phyloP scores from a whole-genome alignment of 176 grass and related monocot genomes.

The Phragmites australis region DNA sequence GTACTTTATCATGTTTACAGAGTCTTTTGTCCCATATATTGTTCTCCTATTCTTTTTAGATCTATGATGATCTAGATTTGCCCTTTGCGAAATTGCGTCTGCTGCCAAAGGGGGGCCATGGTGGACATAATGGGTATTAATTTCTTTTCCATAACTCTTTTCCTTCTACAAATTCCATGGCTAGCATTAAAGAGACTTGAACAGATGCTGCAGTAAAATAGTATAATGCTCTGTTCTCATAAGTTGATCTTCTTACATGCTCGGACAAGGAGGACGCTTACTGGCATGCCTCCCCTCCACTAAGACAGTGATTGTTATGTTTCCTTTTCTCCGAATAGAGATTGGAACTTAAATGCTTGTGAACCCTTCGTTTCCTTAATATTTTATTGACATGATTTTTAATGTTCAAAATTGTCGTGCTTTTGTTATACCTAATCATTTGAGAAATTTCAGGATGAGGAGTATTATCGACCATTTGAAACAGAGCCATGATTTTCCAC shows the following conservation, averaged over 20 bases:
- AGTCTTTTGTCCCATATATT: constrained; percentile 9
- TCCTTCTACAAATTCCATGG: not conserved
- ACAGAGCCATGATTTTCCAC: constrained; percentile 58
- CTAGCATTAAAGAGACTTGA: not conserved
- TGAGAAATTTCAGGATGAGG: constrained; percentile 55
- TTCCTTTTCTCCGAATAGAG: not conserved
- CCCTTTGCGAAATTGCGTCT: constrained; percentile 86
- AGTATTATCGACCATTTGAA: constrained; percentile 77
- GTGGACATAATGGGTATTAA: constrained; percentile 85
- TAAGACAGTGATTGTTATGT: not conserved
- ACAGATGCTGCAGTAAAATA: not conserved
- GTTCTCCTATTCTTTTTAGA: constrained; percentile 49
- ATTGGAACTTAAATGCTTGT: not conserved
- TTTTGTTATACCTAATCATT: not conserved
- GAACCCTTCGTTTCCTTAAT: constrained; percentile 3
- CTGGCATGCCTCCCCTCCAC: not conserved
- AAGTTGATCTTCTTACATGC: not conserved
- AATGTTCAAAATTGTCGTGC: not conserved
- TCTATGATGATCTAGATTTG: constrained; percentile 88
- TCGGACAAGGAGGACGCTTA: not conserved
- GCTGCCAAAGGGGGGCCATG: constrained; percentile 90
- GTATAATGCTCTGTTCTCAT: not conserved
- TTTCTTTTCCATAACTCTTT: not conserved
- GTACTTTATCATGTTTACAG: not conserved
- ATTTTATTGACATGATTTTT: not conserved